A percentile compares a stretch with the other conserved stretches of the same genome.
Conservation (phyloP, 1,139 yeast species). For the Scheffersomyces lignicola region DNA sequence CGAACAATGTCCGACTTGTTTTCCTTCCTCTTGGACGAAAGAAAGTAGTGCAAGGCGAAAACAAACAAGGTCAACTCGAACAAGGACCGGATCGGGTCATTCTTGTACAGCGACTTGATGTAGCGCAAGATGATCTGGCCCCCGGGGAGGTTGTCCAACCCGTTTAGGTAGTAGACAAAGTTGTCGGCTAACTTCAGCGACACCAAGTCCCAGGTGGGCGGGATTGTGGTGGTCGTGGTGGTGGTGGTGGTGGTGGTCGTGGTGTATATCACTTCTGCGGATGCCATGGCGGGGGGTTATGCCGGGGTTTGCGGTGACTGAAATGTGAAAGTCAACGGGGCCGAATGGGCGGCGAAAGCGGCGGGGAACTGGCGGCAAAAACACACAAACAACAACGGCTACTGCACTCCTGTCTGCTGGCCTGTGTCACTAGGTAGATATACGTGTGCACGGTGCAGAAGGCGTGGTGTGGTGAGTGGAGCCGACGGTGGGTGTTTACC, state of each 20-base stretch:
- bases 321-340: no score
- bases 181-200: conserved; percentile 34
- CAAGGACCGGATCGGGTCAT: conserved; percentile 89
- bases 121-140: conserved; percentile 75
- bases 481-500: background rate
- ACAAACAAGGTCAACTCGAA: conserved; percentile 75
- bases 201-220: conserved; percentile 43
- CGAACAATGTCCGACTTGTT: conserved; percentile 71
- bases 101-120: conserved; percentile 83
- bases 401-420: no score
- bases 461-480: background rate
- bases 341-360: no score
- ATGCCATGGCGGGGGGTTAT: conserved; percentile 2
- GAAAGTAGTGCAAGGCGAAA: conserved; percentile 85
- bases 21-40: conserved; percentile 78
- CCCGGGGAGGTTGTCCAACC: conserved; percentile 65
- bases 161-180: conserved; percentile 37
- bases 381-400: no score
- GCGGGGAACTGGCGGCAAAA: no score
- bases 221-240: conserved; percentile 29
- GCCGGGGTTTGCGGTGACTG: no score
- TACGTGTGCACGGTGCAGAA: no score
- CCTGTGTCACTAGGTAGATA: no score
- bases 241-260: conserved; percentile 23
- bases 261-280: conserved; percentile 8